Conservation (phyloP, 2,329 filamentous ascomycete genomes). For the Thelonectria blattea region DNA sequence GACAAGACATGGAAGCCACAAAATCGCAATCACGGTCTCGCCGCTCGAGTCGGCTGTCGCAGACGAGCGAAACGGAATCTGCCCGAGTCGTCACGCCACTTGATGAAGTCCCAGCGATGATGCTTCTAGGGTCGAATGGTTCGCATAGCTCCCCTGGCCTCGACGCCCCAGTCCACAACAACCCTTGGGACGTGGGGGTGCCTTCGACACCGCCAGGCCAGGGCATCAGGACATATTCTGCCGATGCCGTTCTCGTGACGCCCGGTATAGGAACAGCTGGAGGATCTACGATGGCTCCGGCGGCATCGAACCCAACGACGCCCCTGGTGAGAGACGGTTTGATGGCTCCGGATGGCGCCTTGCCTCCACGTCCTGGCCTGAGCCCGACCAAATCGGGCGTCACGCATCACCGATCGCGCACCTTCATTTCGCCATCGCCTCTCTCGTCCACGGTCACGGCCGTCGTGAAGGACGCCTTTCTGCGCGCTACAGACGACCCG, state of each 20-base stretch:
- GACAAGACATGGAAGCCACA: slow-evolving; percentile 31
- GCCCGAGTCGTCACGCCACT: slow-evolving; percentile 45
- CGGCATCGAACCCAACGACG: slow-evolving; percentile 39
- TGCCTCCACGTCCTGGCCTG: slow-evolving; percentile 38
- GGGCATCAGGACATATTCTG: slow-evolving; percentile 47
- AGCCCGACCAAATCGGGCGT: slow-evolving; percentile 39
- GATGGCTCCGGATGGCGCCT: slow-evolving; percentile 33
- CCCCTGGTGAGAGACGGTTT: slow-evolving; percentile 40
- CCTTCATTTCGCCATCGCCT: slow-evolving; percentile 65
- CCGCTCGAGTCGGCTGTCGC: slow-evolving; percentile 56
- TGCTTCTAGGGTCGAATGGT: slow-evolving; percentile 39
- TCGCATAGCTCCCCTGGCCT: slow-evolving; percentile 42
- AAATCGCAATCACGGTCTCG: slow-evolving; percentile 53
- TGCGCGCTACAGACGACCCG: slow-evolving; percentile 52
- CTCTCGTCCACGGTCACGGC: slow-evolving; percentile 65
- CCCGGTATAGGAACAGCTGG: slow-evolving; percentile 10
- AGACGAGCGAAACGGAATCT: slow-evolving; percentile 51
- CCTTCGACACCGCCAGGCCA: slow-evolving; percentile 40
- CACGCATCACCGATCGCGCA: slow-evolving; percentile 46
- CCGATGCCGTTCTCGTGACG: slow-evolving; percentile 41
- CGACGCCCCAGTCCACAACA: slow-evolving; percentile 50
- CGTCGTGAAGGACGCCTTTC: slow-evolving; percentile 62
- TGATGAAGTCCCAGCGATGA: slow-evolving; percentile 46
- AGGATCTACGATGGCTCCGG: slow-evolving; percentile 32
- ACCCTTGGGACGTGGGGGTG: slow-evolving; percentile 51